Percentiles rank a stretch among this genome's conserved stretches.
phyloP scores from a whole-genome alignment of 176 grass and related monocot genomes.

The Avena sativa region DNA sequence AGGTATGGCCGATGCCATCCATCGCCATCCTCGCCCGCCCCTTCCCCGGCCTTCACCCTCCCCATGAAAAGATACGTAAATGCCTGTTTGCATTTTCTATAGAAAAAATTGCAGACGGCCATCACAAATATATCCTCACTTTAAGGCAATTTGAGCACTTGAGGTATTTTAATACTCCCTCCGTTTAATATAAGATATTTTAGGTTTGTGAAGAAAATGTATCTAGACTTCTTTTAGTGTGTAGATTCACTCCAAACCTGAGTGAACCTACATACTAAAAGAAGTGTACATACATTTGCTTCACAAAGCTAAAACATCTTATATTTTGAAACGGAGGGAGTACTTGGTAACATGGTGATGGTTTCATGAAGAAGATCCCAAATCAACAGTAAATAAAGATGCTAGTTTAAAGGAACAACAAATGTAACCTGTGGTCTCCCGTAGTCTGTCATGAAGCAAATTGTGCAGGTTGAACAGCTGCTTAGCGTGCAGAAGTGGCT shows the following conservation, averaged over 20 bases:
- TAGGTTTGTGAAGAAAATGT: too few relatives aligned
- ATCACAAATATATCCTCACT: conserved; percentile 30
- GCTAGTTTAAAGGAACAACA: conserved; percentile 3
- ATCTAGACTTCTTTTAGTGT: too few relatives aligned
- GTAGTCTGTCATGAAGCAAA: conserved; percentile 79
- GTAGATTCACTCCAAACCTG: too few relatives aligned
- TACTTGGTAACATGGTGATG: conserved; percentile 15
- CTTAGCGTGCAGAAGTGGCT: conserved; percentile 85
- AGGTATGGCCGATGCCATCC: too few relatives aligned
- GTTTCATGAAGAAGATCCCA: not conserved
- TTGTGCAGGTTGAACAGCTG: conserved; percentile 77
- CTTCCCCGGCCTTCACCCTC: too few relatives aligned
- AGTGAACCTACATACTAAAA: too few relatives aligned
- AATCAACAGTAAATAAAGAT: conserved; percentile 1
- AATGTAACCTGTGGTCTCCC: conserved; percentile 69
- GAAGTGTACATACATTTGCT: too few relatives aligned
- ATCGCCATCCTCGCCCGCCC: too few relatives aligned
- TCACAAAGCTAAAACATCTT: too few relatives aligned
- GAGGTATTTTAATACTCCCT: not conserved
- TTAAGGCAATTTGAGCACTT: conserved; percentile 8
- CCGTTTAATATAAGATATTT: too few relatives aligned
- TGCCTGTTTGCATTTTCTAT: not conserved
- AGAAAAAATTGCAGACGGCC: not conserved
- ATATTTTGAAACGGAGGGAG: too few relatives aligned
- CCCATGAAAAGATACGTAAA: not conserved